These are phyloP conservation scores for Malassezia slooffiae DNA, from an alignment of 1,284 basidiomycete species.

Conservation along the genomic window DNA sequence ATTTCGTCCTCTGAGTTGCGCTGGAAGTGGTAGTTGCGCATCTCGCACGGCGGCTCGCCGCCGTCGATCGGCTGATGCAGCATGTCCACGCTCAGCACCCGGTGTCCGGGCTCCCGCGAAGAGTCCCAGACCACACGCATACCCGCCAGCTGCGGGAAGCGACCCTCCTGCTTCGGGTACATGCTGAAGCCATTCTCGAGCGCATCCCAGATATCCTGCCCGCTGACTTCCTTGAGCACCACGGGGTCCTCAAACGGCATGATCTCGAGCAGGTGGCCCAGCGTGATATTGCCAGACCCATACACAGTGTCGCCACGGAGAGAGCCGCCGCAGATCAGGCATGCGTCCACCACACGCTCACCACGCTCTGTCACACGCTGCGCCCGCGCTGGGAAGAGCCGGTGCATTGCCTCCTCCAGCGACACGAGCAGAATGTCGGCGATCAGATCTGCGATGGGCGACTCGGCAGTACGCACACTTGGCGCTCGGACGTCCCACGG, in stretches of 20 bases:
- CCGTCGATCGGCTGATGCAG: constrained; percentile 23
- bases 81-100: constrained; percentile 29
- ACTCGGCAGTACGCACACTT: constrained; percentile 61
- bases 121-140: constrained; percentile 80
- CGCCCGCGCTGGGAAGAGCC: constrained; percentile 12
- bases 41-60: not conserved
- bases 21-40: constrained; percentile 3
- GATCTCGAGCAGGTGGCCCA: constrained; percentile 76
- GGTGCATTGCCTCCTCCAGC: constrained; percentile 68
- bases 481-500: constrained; percentile 66
- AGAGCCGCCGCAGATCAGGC: constrained; percentile 53
- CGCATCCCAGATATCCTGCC: constrained; percentile 67
- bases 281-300: constrained; percentile 60
- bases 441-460: constrained; percentile 74
- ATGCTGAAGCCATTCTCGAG: constrained; percentile 64
- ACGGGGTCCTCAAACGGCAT: constrained; percentile 74
- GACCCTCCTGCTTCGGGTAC: constrained; percentile 84
- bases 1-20: constrained; percentile 48
- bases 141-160: constrained; percentile 80
- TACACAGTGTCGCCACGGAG: constrained; percentile 75
- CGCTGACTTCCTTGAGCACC: constrained; percentile 71
- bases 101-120: constrained; percentile 46
- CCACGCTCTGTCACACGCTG: not conserved
- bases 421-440: constrained; percentile 74
- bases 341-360: constrained; percentile 24